phyloP scores from a whole-genome alignment of 1,139 yeast genomes.

The Hemisphaericaspora xylanilytica region DNA sequence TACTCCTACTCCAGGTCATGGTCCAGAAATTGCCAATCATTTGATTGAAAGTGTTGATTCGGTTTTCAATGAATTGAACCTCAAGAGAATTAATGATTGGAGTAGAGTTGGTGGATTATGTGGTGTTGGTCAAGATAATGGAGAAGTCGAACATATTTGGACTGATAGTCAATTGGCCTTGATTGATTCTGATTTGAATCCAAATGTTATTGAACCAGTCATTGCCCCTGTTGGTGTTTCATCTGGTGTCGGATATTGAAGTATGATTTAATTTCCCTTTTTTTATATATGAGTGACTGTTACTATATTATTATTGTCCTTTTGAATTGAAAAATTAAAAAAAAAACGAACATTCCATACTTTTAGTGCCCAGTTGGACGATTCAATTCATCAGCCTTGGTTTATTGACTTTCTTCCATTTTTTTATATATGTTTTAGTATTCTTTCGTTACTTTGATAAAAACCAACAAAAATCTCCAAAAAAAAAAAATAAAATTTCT shows the following conservation, averaged over 20 bases:
- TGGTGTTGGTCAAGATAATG: constrained; percentile 68
- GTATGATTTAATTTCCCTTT: too few relatives aligned
- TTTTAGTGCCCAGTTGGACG: too few relatives aligned
- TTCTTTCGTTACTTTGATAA: background rate
- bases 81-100: constrained; percentile 82
- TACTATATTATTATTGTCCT: too few relatives aligned
- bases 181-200: constrained; percentile 59
- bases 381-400: too few relatives aligned
- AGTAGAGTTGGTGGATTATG: constrained; percentile 76
- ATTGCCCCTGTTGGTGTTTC: constrained; percentile 63
- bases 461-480: background rate
- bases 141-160: constrained; percentile 66
- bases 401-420: too few relatives aligned
- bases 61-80: constrained; percentile 70
- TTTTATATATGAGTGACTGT: too few relatives aligned
- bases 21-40: constrained; percentile 68
- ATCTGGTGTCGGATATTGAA: constrained; percentile 50
- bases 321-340: too few relatives aligned
- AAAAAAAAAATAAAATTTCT: background rate
- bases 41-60: constrained; percentile 76
- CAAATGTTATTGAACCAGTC: constrained; percentile 61
- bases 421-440: background rate
- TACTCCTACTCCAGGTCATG: constrained; percentile 98
- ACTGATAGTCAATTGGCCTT: constrained; percentile 71
- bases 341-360: too few relatives aligned